phyloP scores from a whole-genome alignment of 768 basidiomycete species.

The Lentinula detonsa region DNA sequence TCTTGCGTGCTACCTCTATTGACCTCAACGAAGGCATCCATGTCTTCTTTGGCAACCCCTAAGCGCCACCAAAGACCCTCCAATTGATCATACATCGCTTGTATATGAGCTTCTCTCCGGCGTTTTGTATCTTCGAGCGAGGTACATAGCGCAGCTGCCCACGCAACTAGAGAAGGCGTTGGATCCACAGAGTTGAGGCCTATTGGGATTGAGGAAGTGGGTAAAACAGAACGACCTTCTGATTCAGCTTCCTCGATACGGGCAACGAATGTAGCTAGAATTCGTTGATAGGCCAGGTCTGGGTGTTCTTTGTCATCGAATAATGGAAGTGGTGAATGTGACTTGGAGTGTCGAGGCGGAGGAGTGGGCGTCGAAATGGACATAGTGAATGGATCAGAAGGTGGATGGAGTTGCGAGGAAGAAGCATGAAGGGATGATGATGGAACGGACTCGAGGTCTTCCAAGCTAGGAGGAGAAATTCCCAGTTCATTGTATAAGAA shows the following conservation, averaged over 20 bases:
- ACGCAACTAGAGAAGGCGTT: slow-evolving; percentile 63
- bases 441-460: slow-evolving; percentile 30
- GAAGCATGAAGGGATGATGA: slow-evolving; percentile 22
- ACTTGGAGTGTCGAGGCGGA: slow-evolving; percentile 36
- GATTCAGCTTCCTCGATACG: slow-evolving; percentile 54
- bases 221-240: slow-evolving; percentile 25
- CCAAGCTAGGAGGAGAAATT: slow-evolving; percentile 52
- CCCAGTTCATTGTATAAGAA: slow-evolving; percentile 83
- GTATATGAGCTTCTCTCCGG: slow-evolving; percentile 76
- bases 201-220: slow-evolving; percentile 29
- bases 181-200: slow-evolving; percentile 79
- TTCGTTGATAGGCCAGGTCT: slow-evolving; percentile 47
- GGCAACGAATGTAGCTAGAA: slow-evolving; percentile 59
- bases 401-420: slow-evolving; percentile 22
- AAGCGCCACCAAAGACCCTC: slow-evolving; percentile 87
- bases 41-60: slow-evolving; percentile 70
- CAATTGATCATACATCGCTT: slow-evolving; percentile 89
- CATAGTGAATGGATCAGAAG: slow-evolving; percentile 30
- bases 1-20: slow-evolving; percentile 79
- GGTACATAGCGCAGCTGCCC: slow-evolving; percentile 53
- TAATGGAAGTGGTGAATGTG: slow-evolving; percentile 31
- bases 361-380: slow-evolving; percentile 35
- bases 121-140: slow-evolving; percentile 71
- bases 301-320: slow-evolving; percentile 22
- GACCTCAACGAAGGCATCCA: slow-evolving; percentile 89